Conservation (phyloP, 305 asterid species). For the Withania somnifera region DNA sequence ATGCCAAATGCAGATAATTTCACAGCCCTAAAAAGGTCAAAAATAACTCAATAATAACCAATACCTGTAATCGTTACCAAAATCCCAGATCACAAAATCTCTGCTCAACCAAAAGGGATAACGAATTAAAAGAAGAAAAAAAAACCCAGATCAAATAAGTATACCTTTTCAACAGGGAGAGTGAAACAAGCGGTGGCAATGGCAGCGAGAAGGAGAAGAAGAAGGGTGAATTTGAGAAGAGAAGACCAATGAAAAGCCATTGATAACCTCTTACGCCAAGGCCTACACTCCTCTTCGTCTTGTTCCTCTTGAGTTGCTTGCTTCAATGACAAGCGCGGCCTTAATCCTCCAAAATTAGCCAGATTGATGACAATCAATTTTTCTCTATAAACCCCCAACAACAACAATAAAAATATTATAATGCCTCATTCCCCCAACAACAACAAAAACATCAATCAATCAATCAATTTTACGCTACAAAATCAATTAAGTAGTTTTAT, state of each 20-base stretch:
- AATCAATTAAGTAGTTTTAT: not conserved
- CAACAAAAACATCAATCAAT: not conserved
- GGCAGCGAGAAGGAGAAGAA: slow-evolving; percentile 48
- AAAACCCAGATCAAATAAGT: not conserved
- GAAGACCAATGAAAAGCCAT: slow-evolving; percentile 72
- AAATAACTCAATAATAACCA: not conserved
- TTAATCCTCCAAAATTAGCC: slow-evolving; percentile 76
- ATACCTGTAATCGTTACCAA: not conserved
- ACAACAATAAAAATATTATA: not conserved
- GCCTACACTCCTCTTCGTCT: slow-evolving; percentile 62
- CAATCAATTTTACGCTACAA: not conserved
- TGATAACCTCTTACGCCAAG: slow-evolving; percentile 61
- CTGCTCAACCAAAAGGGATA: not conserved
- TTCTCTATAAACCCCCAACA: not conserved
- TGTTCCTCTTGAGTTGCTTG: slow-evolving; percentile 52
- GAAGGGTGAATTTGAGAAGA: slow-evolving; percentile 37
- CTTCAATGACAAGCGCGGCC: slow-evolving; percentile 82
- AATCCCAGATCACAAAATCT: not conserved
- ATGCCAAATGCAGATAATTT: not conserved
- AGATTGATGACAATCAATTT: slow-evolving; percentile 8
- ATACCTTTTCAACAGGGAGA: slow-evolving; percentile 80
- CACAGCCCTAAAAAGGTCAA: not conserved
- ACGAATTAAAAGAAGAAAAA: not conserved
- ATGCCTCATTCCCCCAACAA: not conserved
- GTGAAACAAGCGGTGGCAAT: slow-evolving; percentile 67